phyloP scores from a whole-genome alignment of 306 rosid genomes.

The Alnus rubra region DNA sequence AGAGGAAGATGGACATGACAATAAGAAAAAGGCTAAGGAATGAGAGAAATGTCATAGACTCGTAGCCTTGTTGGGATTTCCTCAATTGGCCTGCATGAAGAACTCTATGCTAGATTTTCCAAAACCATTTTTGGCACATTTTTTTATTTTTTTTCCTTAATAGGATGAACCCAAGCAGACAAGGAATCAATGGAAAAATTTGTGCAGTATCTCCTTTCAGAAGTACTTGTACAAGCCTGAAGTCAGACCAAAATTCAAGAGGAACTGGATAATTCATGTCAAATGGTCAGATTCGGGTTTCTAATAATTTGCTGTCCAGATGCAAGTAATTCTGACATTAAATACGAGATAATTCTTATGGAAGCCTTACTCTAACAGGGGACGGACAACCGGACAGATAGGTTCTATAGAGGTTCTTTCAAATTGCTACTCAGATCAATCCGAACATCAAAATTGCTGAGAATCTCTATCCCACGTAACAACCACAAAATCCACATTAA shows the following conservation, averaged over 20 bases:
- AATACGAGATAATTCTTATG: no score
- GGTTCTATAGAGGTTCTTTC: no score
- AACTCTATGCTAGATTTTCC: neutral
- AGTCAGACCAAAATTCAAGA: neutral
- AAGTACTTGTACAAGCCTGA: neutral
- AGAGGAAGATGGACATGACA: neutral
- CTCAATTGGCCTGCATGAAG: neutral
- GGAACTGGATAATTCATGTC: neutral
- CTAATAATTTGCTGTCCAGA: no score
- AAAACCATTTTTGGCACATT: neutral
- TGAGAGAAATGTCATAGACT: neutral
- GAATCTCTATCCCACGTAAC: no score
- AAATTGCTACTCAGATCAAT: no score
- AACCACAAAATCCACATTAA: conserved; percentile 12
- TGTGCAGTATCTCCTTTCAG: neutral
- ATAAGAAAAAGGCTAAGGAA: neutral
- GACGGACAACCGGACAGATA: no score
- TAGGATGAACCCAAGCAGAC: neutral
- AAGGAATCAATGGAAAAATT: neutral
- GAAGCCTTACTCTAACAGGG: no score
- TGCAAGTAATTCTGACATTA: no score
- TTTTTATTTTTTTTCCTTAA: neutral
- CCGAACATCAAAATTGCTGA: no score
- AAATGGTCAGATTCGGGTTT: neutral
- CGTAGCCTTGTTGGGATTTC: neutral